Base-by-base conservation (phyloP, 73 alveolate species). In the Paramecium octaurelia region DNA sequence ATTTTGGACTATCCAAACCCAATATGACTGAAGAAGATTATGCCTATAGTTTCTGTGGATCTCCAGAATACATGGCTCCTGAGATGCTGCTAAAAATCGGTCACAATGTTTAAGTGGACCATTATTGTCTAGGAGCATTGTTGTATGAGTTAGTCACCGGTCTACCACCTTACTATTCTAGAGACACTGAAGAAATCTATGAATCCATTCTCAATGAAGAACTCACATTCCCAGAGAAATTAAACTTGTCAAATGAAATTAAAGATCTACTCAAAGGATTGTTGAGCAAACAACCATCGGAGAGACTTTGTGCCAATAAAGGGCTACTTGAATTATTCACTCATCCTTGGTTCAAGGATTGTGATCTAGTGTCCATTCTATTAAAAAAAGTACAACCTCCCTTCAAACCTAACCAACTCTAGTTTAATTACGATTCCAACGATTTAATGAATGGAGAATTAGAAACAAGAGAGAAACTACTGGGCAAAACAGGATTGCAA, bases 281-380 rank as follows among this genome's bases (percentile, higher is more conserved):
- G 57, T 85, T 97, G 18, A 88, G 89, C 27, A 97, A 97, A 93
- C 95, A 97, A 46, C 99, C 99, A 7, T 58, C 64, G 31, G 80
- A 93, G 80, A 96, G 99, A 93, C 48, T 97, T 69, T 99, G 99
- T n/a, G 84, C 95, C 9, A 58, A 68, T 31, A 46, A 38, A 42
- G 96, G 96, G 2, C 18, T 92, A 14, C 44, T 68, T 75, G 95
- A 93, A 75, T 42, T 93, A 27, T 50, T 89, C 34, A 92, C 92
- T 14, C 95, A 89, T 76, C 83, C 86, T 14, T 93, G 93, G 92
- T 93, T 93, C 38, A 92, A 60, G 31, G 85, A 69, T 34, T 42
- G 77, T 6, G 92, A 93, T 20, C 42, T 77, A 11, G 92, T 64
- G 0, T 76, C 57, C 21, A 50, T 93, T 36, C 80, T 92, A 29